Evolutionary conservation across 345 rosid genomes (phyloP).

Genomic region (Cardiospermum halicacabum): DNA sequence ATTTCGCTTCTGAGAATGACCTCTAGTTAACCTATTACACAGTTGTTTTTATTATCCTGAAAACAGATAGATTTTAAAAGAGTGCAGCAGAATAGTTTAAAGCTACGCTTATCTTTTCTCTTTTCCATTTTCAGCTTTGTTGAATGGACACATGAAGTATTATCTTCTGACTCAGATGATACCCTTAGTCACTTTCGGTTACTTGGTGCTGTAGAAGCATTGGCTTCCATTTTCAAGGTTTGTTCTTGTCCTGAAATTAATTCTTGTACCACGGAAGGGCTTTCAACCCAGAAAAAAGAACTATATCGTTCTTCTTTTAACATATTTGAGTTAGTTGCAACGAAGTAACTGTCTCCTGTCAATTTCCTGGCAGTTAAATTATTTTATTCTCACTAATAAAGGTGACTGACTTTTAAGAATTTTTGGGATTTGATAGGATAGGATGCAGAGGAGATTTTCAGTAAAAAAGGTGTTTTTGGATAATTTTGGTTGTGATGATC

Average conservation of each 20-base stretch:
- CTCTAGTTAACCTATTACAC: neutral
- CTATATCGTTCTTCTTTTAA: neutral
- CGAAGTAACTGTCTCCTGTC: neutral
- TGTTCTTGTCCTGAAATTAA: constrained; percentile 2
- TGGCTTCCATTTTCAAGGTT: constrained; percentile 95
- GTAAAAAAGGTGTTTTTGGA: neutral
- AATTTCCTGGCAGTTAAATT: neutral
- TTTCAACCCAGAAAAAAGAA: neutral
- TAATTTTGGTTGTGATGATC: neutral
- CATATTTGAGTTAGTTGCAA: constrained; percentile 3
- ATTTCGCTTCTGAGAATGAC: neutral
- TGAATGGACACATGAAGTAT: constrained; percentile 80
- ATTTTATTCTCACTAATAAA: neutral
- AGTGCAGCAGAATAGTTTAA: too few species aligned
- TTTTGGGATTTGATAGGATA: neutral
- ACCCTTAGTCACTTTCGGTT: constrained; percentile 57
- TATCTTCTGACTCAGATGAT: constrained; percentile 57
- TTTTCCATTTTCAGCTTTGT: constrained; percentile 49
- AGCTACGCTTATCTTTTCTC: neutral
- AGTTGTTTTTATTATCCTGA: neutral
- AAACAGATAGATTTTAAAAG: neutral
- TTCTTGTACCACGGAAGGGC: neutral
- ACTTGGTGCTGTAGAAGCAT: constrained; percentile 82
- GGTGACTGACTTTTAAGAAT: neutral
- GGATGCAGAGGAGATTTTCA: neutral